Evolutionary conservation across 116 monocot species (phyloP), one percentile per base, ranked within the genome.

Genomic region (Iris pallida): DNA sequence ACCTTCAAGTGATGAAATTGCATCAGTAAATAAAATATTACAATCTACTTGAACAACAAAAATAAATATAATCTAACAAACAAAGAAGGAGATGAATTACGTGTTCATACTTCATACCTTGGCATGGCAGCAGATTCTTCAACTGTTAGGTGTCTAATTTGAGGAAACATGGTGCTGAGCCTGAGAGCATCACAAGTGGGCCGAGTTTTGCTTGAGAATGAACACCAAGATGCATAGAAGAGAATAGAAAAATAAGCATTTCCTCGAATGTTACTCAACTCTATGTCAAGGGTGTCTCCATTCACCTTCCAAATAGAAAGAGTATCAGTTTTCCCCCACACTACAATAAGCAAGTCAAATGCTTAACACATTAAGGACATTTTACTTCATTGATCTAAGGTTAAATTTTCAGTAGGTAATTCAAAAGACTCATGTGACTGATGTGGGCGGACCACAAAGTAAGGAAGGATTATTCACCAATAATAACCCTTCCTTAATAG

Each of bases 71-170:
- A 73, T 14, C 16, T 14, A 51, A 10, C 41, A 55, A 51, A 8
- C 52, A 61, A 8, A 61, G 18, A 16, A 61, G 42, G 61, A 42
- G 13, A 30, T 30, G 30, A 30, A 30, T 9, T 40, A 30, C 42
- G 8, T 55, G 16, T 14, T 57, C 8, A 55, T 20, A 2, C 16
- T 42, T 5, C 9, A 20, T 74, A 85, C 85, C 85, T 81, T 45
- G 77, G 77, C 63, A 76, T 74, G 4, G 77, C 71, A 70, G 80
- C 66, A 66, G 85, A 80, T 78, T 85, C 77, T 78, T 85, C 85
- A 41, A 85, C 72, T 55, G 71, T 18, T 67, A 85, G 65, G 63
- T 85, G 85, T 14, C 58, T 57, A 42, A 78, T 61, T 63, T 74
- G 70, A 46, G 85, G 85, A 71, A 80, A 85, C 85, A 80, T 85